Evolutionary conservation across 2,329 filamentous ascomycete species (phyloP).

Genomic region (Venturia pyrina): DNA sequence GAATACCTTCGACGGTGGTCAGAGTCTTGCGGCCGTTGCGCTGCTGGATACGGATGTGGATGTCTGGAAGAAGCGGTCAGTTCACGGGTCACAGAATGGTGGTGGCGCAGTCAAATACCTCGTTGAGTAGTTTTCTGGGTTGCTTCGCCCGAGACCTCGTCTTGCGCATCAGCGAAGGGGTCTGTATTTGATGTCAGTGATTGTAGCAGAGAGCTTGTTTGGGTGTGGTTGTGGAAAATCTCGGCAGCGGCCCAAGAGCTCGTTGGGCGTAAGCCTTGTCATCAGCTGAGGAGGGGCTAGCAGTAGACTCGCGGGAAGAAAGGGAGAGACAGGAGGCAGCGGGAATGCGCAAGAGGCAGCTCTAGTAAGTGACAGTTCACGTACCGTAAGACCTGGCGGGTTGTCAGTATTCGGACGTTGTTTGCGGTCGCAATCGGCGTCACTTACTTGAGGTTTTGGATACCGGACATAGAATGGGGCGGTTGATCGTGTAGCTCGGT

Average conservation of each 20-base stretch:
- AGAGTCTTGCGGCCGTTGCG: slow-evolving; percentile 99
- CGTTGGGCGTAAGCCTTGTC: background rate
- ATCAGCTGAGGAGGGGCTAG: background rate
- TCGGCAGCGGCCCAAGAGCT: background rate
- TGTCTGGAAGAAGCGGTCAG: slow-evolving; percentile 1
- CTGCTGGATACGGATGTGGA: slow-evolving; percentile 48
- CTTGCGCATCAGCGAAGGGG: slow-evolving; percentile 13
- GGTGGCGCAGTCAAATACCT: background rate
- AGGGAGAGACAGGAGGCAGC: background rate
- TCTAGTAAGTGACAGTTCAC: background rate
- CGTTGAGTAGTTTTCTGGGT: slow-evolving; percentile 7
- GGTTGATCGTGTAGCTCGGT: slow-evolving; percentile 6
- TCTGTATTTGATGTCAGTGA: slow-evolving; percentile 6
- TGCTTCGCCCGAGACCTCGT: slow-evolving; percentile 6
- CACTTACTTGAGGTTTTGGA: slow-evolving; percentile 13
- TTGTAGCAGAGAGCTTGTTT: background rate
- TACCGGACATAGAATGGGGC: slow-evolving; percentile 10
- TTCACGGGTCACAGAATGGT: background rate
- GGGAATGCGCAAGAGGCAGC: background rate
- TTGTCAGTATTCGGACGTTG: background rate
- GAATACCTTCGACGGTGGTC: slow-evolving; percentile 98
- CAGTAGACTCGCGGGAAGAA: background rate
- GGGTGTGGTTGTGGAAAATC: background rate
- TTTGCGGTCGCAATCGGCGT: slow-evolving; percentile 6
- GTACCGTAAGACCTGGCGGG: slow-evolving; percentile 10